Evolutionary conservation across 106 monocot species (phyloP).

Genomic region (Acorus gramineus): DNA sequence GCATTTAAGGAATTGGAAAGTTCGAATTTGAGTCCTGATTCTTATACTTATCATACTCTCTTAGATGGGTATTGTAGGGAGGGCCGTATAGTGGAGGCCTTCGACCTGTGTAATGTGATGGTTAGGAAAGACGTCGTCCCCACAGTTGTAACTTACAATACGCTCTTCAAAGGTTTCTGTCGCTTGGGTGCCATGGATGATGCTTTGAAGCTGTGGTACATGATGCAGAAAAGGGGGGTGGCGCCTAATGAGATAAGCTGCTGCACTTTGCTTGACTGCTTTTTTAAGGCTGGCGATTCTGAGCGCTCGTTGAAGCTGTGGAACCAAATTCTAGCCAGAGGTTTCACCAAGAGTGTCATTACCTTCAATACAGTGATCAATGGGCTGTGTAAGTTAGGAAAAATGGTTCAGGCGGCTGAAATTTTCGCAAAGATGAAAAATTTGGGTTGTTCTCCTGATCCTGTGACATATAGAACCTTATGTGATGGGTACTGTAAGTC

Average conservation of each 20-base stretch:
- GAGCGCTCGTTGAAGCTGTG: constrained; percentile 64
- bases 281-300: constrained; percentile 57
- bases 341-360: constrained; percentile 48
- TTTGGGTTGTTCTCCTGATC: constrained; percentile 58
- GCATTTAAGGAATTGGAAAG: constrained; percentile 57
- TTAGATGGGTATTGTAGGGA: constrained; percentile 72
- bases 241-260: constrained; percentile 84
- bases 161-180: constrained; percentile 76
- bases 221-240: constrained; percentile 78
- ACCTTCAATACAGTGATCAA: constrained; percentile 66
- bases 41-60: constrained; percentile 77
- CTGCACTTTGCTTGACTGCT: constrained; percentile 60
- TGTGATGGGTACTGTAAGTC: constrained; percentile 73
- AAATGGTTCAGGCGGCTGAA: constrained; percentile 56
- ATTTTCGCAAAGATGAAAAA: constrained; percentile 59
- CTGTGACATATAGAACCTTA: constrained; percentile 61
- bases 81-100: constrained; percentile 63
- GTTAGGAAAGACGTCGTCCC: constrained; percentile 32
- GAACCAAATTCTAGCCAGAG: constrained; percentile 62
- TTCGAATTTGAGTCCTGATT: constrained; percentile 43
- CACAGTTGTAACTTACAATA: constrained; percentile 65
- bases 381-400: constrained; percentile 73
- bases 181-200: constrained; percentile 33
- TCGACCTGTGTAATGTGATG: constrained; percentile 62
- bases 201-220: constrained; percentile 77